Evolutionary conservation across 73 alveolate species (phyloP), one percentile per base, ranked within the genome.

Genomic region (Paramecium sonneborni): DNA sequence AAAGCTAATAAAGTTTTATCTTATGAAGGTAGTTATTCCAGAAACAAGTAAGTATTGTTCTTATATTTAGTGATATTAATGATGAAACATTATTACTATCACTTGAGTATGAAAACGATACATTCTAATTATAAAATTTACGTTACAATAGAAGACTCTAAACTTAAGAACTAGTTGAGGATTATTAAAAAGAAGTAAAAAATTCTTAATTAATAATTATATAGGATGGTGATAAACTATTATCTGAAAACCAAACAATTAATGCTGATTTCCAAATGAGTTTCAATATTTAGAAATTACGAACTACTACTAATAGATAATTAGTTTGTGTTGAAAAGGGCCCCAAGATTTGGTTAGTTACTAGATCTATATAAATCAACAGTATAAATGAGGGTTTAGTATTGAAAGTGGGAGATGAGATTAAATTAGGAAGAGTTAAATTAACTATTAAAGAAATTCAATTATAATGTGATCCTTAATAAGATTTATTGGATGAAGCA

Each of bases 401-500:
- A 35, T 58, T 93, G 37, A 58, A 92, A 20, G 85, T 74, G 44
- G 93, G 93, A 32, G 96, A 93, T 48, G 46, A 92, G n/a, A 76
- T 92, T 11, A 93, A 93, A 85, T 90, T 93, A 46, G 96, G 96
- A 21, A 43, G 96, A 84, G 93, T 93, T 32, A 93, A 93, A 93
- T 93, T 92, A 55, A 69, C 68, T 32, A 88, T 93, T 68, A 93
- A 85, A 41, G 94, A 76, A 62, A 76, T 93, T 35, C 85, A 93
- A 21, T 57, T 82, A 30, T 55, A 93, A 38, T 56, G 37, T 20
- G 52, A 56, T 28, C 74, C 39, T 35, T 43, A 93, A 76, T 38
- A 30, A n/a, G 56, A 85, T 3, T 12, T 30, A 23, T 38, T 23
- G 38, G 93, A 85, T 21, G 35, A n/a, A 10, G 57, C 30, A 14